Conservation (phyloP, 768 basidiomycete species). For the Phanerodontia chrysosporium region DNA sequence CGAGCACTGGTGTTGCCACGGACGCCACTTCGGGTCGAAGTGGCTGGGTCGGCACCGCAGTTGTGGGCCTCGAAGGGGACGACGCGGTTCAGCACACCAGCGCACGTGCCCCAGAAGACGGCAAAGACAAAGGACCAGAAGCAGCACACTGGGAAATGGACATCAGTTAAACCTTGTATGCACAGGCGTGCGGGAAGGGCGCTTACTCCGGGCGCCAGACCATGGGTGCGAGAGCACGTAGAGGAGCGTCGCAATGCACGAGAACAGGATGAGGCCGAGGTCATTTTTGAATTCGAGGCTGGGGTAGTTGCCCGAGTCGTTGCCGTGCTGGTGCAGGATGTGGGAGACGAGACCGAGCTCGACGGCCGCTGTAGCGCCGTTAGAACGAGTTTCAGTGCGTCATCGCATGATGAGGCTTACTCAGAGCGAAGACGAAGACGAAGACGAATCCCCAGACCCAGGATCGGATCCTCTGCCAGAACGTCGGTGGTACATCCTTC, state of each 20-base stretch:
- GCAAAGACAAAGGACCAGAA: slow-evolving; percentile 10
- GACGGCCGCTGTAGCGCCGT: background rate
- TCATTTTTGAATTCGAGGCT: slow-evolving; percentile 4
- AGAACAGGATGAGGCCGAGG: slow-evolving; percentile 11
- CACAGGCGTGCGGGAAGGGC: background rate
- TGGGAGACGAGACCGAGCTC: slow-evolving; percentile 11
- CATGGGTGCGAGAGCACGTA: slow-evolving; percentile 6
- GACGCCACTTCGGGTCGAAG: background rate
- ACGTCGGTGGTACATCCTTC: background rate
- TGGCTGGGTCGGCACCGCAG: background rate
- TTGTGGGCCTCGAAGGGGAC: slow-evolving; percentile 7
- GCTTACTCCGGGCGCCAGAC: background rate
- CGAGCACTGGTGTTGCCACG: background rate
- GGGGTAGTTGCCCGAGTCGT: slow-evolving; percentile 2
- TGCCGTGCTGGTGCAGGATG: slow-evolving; percentile 6
- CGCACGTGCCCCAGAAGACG: slow-evolving; percentile 9
- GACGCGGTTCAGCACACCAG: slow-evolving; percentile 11
- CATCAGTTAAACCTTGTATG: background rate
- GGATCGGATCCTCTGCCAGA: background rate
- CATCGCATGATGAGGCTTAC: background rate
- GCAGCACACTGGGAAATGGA: background rate
- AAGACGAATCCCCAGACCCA: slow-evolving; percentile 1
- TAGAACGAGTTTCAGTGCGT: background rate
- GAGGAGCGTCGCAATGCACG: slow-evolving; percentile 7
- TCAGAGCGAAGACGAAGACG: slow-evolving; percentile 1